Evolutionary conservation across 2,329 filamentous ascomycete genomes (phyloP), one percentile per base, ranked within the genome.

Genomic region (Arachnomyces sp.): DNA sequence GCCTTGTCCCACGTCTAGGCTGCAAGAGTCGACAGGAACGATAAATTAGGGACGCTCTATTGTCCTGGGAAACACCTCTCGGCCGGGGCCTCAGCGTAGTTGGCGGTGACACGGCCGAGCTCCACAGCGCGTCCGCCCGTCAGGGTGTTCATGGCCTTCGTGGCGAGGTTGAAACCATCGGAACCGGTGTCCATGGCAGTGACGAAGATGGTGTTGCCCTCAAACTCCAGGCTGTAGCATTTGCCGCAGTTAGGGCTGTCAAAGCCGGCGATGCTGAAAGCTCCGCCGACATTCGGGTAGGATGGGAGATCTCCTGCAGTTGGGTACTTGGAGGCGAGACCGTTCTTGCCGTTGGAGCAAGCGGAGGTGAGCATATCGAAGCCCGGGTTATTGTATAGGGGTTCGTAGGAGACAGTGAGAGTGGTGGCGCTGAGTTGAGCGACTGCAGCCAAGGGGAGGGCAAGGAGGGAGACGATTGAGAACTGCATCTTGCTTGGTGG

Each of bases 351-450:
- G 39, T 65, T 49, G 8, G 61, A 65, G 51, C 64, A 67, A 35
- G 57, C 21, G 33, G 87, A 72, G 4, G 55, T 59, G 28, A 63
- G 69, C 40, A 89, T 59, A 33, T 74, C 68, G 43, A 78, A 73
- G 44, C 50, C 49, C 34, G 58, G 59, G 47, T 81, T 66, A 56
- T 89, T 84, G 66, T 86, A 92, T 56, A 73, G 78, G 14, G 67
- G 64, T 65, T 89, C 84, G 63, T 81, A 90, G 48, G 80, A 82
- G 54, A 88, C 82, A 60, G 55, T 61, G 37, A 67, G 11, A 21
- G 29, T 15, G 4, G 34, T 8, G 7, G 43, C 35, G 28, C 48
- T 42, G 28, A 39, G 42, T 13, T 31, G 38, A 13, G 46, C 37
- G 6, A 46, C 35, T 16, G 48, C 28, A 14, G 51, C 40, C 17